Evolutionary conservation across 2,329 filamentous ascomycete species (phyloP).

Genomic region (Tricladium varicosporioides): DNA sequence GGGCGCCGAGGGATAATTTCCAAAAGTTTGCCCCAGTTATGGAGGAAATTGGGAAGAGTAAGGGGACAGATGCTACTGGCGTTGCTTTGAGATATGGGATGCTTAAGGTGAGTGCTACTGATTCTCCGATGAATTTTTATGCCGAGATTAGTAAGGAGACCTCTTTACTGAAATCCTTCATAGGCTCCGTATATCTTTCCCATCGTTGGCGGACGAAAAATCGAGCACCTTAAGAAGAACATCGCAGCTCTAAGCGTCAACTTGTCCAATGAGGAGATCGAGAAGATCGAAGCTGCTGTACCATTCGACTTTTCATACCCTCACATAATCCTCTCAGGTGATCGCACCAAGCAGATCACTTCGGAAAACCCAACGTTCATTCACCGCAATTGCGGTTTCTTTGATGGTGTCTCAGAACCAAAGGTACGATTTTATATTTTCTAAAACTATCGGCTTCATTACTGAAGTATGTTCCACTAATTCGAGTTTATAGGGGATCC

Average conservation of each 20-base stretch:
- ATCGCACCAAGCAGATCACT: slow-evolving; percentile 12
- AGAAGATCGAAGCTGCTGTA: slow-evolving; percentile 48
- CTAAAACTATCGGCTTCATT: too few species aligned
- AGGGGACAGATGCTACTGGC: slow-evolving; percentile 49
- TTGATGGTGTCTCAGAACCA: not conserved
- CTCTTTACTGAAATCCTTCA: not conserved
- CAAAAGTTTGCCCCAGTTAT: slow-evolving; percentile 50
- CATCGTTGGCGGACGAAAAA: slow-evolving; percentile 54
- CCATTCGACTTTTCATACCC: slow-evolving; percentile 28
- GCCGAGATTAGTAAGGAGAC: too few species aligned
- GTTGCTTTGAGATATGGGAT: slow-evolving; percentile 58
- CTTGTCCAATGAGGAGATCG: slow-evolving; percentile 50
- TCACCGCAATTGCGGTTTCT: not conserved
- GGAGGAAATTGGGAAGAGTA: slow-evolving; percentile 53
- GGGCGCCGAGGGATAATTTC: slow-evolving; percentile 39
- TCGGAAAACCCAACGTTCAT: not conserved
- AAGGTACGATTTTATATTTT: not conserved
- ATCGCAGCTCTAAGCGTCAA: slow-evolving; percentile 51
- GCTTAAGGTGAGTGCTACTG: slow-evolving; percentile 34
- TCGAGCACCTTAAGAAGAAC: slow-evolving; percentile 55
- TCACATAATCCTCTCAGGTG: not conserved
- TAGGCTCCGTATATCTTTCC: slow-evolving; percentile 56
- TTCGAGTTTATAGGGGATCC: too few species aligned
- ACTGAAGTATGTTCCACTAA: too few species aligned
- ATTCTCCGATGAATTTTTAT: too few species aligned